phyloP scores from a whole-genome alignment of 1,284 basidiomycete species.

The Ustanciosporium gigantosporum region DNA sequence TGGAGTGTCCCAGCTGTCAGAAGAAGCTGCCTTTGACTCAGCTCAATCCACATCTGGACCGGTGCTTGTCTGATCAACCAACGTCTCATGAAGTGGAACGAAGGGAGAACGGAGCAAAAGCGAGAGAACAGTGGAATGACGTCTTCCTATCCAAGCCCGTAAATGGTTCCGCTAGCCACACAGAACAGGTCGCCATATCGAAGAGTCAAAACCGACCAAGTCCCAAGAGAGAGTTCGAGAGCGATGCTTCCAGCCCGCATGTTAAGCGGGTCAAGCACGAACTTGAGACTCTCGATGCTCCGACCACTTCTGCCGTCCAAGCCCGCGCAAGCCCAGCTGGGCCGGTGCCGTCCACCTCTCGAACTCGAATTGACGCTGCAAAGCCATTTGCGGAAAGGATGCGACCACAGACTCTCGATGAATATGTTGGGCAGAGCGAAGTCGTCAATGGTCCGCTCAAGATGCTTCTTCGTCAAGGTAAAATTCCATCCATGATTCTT shows the following conservation, averaged over 20 bases:
- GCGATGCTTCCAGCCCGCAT: too few species aligned
- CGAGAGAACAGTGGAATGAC: constrained; percentile 19
- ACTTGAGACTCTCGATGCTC: too few species aligned
- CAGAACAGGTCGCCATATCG: too few species aligned
- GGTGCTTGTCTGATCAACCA: constrained; percentile 31
- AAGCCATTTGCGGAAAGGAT: constrained; percentile 56
- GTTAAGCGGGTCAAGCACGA: too few species aligned
- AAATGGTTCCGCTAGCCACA: too few species aligned
- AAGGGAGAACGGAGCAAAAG: constrained; percentile 4
- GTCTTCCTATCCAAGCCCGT: constrained; percentile 3
- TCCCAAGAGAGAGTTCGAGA: too few species aligned
- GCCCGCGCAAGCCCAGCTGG: too few species aligned
- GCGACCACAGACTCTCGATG: constrained; percentile 48
- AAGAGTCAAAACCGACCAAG: too few species aligned
- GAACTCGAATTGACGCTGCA: constrained; percentile 32
- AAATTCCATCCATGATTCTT: constrained; percentile 53
- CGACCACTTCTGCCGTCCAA: too few species aligned
- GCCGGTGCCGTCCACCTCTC: constrained; percentile 7
- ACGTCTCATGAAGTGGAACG: too few species aligned
- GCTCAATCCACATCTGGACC: constrained; percentile 54
- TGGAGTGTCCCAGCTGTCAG: constrained; percentile 49
- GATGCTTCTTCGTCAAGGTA: constrained; percentile 44
- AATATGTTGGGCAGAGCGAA: constrained; percentile 51
- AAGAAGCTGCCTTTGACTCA: constrained; percentile 30
- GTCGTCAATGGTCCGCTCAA: constrained; percentile 50